Evolutionary conservation across 2,329 filamentous ascomycete genomes (phyloP).

Genomic region (Allantophomopsis lycopodina): DNA sequence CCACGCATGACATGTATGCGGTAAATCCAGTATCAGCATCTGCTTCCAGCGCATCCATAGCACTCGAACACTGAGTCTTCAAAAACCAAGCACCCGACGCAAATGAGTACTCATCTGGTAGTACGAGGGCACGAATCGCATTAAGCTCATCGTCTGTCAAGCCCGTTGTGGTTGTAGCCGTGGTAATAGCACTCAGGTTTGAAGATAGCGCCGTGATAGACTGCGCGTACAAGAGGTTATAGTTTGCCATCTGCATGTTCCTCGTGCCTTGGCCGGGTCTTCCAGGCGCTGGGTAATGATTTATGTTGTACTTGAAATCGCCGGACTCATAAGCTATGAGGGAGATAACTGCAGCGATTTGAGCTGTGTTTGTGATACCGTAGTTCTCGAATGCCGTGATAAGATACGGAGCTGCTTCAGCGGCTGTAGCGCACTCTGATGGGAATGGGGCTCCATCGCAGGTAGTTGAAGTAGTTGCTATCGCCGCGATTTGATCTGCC

Average conservation of each 20-base stretch:
- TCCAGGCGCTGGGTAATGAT: conserved; percentile 34
- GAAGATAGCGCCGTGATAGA: conserved; percentile 27
- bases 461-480: conserved; percentile 30
- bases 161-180: conserved; percentile 14
- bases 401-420: conserved; percentile 34
- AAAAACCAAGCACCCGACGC: conserved; percentile 49
- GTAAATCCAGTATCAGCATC: conserved; percentile 32
- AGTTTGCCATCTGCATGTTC: conserved; percentile 47
- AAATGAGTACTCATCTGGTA: conserved; percentile 35
- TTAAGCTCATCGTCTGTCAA: conserved; percentile 22
- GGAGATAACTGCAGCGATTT: conserved; percentile 45
- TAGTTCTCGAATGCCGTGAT: conserved; percentile 37
- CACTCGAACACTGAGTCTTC: conserved; percentile 34
- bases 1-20: conserved; percentile 39
- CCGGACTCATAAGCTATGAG: conserved; percentile 47
- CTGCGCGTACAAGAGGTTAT: conserved; percentile 38
- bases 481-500: conserved; percentile 14
- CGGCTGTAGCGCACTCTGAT: conserved; percentile 37
- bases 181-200: conserved; percentile 16
- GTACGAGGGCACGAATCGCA: conserved; percentile 33
- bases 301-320: conserved; percentile 47
- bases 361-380: conserved; percentile 31
- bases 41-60: conserved; percentile 25
- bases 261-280: conserved; percentile 46
- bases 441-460: conserved; percentile 28